phyloP scores from a whole-genome alignment of 495 filamentous ascomycete genomes.

The Penicillium dipodomyicola region DNA sequence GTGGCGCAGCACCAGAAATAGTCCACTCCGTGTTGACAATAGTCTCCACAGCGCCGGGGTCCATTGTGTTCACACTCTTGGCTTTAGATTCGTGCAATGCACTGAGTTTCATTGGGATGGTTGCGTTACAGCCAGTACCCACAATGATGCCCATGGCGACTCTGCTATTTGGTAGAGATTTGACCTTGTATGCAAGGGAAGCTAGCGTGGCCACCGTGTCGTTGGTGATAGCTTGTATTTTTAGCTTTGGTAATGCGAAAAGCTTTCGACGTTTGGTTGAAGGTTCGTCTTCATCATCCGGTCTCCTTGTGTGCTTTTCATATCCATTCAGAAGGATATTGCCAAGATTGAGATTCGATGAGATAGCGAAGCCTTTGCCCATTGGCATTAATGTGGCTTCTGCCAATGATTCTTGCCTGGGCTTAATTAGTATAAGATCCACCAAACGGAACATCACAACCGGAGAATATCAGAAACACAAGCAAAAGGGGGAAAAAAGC shows the following conservation, averaged over 20 bases:
- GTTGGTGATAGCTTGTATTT: constrained; percentile 76
- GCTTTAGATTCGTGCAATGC: constrained; percentile 64
- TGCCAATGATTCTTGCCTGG: constrained; percentile 69
- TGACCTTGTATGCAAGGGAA: constrained; percentile 66
- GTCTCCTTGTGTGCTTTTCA: constrained; percentile 52
- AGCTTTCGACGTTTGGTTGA: constrained; percentile 46
- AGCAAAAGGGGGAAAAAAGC: constrained; percentile 9
- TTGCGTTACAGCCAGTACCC: constrained; percentile 82
- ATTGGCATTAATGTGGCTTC: constrained; percentile 80
- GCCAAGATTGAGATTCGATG: constrained; percentile 67
- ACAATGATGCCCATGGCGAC: constrained; percentile 80
- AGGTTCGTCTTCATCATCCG: constrained; percentile 45
- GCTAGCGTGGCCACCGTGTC: constrained; percentile 79
- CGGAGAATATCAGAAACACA: not conserved
- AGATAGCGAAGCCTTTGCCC: constrained; percentile 85
- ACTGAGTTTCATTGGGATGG: constrained; percentile 65
- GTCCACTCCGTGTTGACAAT: constrained; percentile 87
- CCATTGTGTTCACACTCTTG: constrained; percentile 38
- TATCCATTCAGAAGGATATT: constrained; percentile 68
- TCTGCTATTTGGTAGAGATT: constrained; percentile 62
- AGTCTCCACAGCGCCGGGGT: constrained; percentile 54
- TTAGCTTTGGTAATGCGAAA: constrained; percentile 59
- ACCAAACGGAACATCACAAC: not conserved
- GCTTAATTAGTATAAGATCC: constrained; percentile 14
- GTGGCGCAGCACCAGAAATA: constrained; percentile 68